Evolutionary conservation across 805 yeast species (phyloP).

Genomic region (Brettanomyces sp.): DNA sequence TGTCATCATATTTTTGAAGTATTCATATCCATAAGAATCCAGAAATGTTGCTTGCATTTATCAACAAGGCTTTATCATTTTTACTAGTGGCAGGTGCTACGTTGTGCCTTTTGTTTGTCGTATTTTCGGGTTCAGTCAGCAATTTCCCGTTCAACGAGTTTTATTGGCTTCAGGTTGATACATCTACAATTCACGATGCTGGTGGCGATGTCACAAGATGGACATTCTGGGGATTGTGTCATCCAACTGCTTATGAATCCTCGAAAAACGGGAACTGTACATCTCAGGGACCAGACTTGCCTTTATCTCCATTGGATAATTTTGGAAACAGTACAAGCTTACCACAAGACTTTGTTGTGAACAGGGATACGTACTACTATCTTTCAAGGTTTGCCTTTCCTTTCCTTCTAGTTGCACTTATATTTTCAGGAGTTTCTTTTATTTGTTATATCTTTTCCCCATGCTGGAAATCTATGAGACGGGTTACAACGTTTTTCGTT

Average conservation of each 20-base stretch:
- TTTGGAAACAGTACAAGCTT: slow-evolving; percentile 44
- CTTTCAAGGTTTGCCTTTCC: slow-evolving; percentile 60
- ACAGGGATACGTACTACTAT: slow-evolving; percentile 53
- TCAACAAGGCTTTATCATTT: slow-evolving; percentile 21
- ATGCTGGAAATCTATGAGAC: slow-evolving; percentile 47
- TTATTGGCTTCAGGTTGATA: slow-evolving; percentile 67
- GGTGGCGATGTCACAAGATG: slow-evolving; percentile 46
- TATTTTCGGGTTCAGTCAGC: slow-evolving; percentile 55
- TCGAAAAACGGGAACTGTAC: slow-evolving; percentile 26
- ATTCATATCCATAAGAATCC: no score
- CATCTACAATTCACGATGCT: slow-evolving; percentile 44
- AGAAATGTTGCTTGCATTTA: slow-evolving; percentile 7
- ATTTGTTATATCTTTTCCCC: slow-evolving; percentile 45
- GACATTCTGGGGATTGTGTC: slow-evolving; percentile 79
- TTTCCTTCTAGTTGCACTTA: slow-evolving; percentile 48
- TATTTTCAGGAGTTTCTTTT: slow-evolving; percentile 55
- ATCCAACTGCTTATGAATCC: slow-evolving; percentile 21
- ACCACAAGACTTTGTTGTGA: slow-evolving; percentile 43
- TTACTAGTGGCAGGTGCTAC: slow-evolving; percentile 37
- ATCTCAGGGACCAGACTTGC: slow-evolving; percentile 53
- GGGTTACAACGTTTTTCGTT: slow-evolving; percentile 43
- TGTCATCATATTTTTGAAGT: no score
- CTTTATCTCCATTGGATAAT: slow-evolving; percentile 69
- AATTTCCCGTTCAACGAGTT: slow-evolving; percentile 53
- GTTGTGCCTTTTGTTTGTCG: slow-evolving; percentile 43